phyloP scores from a whole-genome alignment of 345 rosid genomes.

The Ceriops tagal region DNA sequence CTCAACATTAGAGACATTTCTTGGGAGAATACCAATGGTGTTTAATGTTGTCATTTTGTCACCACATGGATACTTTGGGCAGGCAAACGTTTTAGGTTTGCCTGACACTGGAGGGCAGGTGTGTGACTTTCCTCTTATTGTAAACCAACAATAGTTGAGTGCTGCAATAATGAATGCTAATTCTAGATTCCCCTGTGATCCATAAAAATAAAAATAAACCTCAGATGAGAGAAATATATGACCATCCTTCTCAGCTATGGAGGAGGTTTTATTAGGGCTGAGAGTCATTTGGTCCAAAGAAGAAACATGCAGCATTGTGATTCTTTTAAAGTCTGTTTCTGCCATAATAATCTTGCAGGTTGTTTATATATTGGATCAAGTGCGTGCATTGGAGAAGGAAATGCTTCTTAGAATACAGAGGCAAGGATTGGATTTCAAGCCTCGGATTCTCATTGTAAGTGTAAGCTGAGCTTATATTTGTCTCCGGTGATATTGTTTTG shows the following conservation, averaged over 20 bases:
- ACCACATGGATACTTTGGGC: conserved; percentile 96
- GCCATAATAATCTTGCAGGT: conserved; percentile 40
- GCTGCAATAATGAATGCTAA: neutral
- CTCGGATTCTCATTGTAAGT: conserved; percentile 84
- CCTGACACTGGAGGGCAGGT: conserved; percentile 99
- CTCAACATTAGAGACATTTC: conserved; percentile 80
- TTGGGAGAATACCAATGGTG: conserved; percentile 91
- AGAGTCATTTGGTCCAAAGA: neutral
- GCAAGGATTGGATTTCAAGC: conserved; percentile 83
- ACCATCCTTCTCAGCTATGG: neutral
- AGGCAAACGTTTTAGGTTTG: conserved; percentile 98
- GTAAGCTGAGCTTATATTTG: conserved; percentile 1
- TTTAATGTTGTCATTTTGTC: conserved; percentile 94
- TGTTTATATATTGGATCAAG: conserved; percentile 97
- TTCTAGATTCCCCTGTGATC: neutral
- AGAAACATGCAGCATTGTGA: neutral
- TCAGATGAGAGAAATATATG: neutral
- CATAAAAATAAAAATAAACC: neutral
- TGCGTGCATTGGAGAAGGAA: conserved; percentile 88
- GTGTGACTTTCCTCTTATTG: neutral
- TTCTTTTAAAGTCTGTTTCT: conserved; percentile 1
- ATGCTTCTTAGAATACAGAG: conserved; percentile 80
- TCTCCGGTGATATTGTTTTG: neutral
- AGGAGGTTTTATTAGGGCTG: neutral
- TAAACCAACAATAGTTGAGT: neutral